These are phyloP conservation scores for Neonectria faginata DNA, from an alignment of 2,329 filamentous ascomycete species.

Conservation along the genomic window DNA sequence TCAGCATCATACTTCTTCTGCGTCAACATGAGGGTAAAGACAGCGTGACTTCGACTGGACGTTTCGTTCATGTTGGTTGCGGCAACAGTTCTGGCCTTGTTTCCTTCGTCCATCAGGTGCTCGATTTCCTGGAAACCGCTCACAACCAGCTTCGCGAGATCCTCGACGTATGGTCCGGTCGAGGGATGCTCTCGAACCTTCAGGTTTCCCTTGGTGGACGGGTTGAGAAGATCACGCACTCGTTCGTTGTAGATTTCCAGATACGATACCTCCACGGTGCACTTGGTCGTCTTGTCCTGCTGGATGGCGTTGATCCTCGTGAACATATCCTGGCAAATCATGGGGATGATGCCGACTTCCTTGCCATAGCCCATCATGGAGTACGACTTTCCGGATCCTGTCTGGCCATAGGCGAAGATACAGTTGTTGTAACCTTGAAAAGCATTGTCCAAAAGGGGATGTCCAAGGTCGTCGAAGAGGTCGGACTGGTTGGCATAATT, in stretches of 20 bases:
- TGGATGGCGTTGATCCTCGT: constrained; percentile 80
- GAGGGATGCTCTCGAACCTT: constrained; percentile 98
- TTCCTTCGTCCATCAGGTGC: constrained; percentile 98
- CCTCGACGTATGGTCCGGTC: constrained; percentile 97
- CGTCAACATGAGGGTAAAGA: constrained; percentile 95
- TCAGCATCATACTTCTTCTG: constrained; percentile 92
- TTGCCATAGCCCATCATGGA: constrained; percentile 99
- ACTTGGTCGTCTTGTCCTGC: constrained; percentile 80
- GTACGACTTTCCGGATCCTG: constrained; percentile 97
- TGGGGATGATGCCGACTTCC: constrained; percentile 94
- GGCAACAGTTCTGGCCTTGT: constrained; percentile 97
- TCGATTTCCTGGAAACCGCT: constrained; percentile 96
- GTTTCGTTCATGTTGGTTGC: constrained; percentile 99
- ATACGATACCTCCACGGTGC: constrained; percentile 97
- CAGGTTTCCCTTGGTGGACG: constrained; percentile 93
- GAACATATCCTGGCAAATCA: constrained; percentile 98
- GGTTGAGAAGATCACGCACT: constrained; percentile 94
- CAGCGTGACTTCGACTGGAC: constrained; percentile 96
- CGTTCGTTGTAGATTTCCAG: constrained; percentile 99
- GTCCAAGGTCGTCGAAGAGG: constrained; percentile 87
- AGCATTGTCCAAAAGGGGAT: constrained; percentile 94
- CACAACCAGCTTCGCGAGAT: constrained; percentile 94
- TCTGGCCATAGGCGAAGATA: constrained; percentile 99
- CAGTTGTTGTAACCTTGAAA: constrained; percentile 99
- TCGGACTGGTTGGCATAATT: constrained; percentile 92